Evolutionary conservation across 768 basidiomycete genomes (phyloP), one percentile per base, ranked within the genome.

Genomic region (Rhodocollybia butyracea): DNA sequence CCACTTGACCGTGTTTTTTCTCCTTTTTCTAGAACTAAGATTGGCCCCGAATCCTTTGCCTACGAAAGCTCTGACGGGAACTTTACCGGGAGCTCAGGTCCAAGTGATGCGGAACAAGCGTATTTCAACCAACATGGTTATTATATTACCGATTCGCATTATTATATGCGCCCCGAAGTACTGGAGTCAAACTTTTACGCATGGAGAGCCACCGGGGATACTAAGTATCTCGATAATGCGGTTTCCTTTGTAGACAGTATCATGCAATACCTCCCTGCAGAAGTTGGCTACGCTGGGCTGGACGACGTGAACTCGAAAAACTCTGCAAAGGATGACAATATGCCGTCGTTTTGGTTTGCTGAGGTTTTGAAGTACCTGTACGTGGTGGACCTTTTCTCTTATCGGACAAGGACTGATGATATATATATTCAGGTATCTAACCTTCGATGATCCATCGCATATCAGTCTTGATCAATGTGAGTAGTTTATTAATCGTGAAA

Each of bases 161-260:
- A 90, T 61, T 77, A 84, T 65, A 72, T 83, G 38, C 86, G 89
- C 27, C 89, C 89, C 0, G 88, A 90, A 68, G 86, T 91, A 22
- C 77, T 91, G 17, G 88, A 91, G 66, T 86, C 83, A 51, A 89
- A 89, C 73, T 90, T 90, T 72, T 86, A 90, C 57, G 89, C 88
- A 0, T 91, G 76, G 76, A 81, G 89, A 24, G 31, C 48, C 10
- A 89, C 88, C 2, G 89, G 89, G 1, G 73, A 90, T 60, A 66
- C 68, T 4, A 88, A 86, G 61, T 91, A 89, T 65, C 74, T 84
- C 34, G 72, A 87, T 46, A 80, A 84, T 22, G 88, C 89, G 3
- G 78, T 73, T 3, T 73, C 70, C 31, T 87, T 85, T 5, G 69
- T 86, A 13, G 55, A 69, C 41, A 82, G 79, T 61, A 85, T 91